Base-by-base conservation (phyloP, 768 basidiomycete genomes). In the Lentinula guzmanii region DNA sequence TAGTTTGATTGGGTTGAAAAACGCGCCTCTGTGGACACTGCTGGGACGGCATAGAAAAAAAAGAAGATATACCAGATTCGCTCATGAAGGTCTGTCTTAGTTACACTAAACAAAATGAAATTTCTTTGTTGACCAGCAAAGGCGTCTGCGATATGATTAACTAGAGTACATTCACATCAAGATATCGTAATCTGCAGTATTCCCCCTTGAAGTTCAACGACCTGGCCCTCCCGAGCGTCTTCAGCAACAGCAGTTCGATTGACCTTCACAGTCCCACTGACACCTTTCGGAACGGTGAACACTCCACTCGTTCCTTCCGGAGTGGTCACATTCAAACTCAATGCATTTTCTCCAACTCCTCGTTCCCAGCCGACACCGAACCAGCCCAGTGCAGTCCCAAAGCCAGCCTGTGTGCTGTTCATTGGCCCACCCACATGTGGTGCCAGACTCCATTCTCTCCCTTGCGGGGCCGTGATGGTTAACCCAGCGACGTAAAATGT, bases 401-500 rank as follows among this genome's bases (percentile, higher is more conserved):
- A 85, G 0, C 82, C 82, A 0, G 83, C 84, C 65, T 85, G 72
- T 0, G 77, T 82, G 1, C 62, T 62, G 2, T 73, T 65, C 0
- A 82, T 68, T 8, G 76, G 75, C 3, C 75, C 76, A 10, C 69
- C 69, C 7, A 78, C 66, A 60, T 81, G 80, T 0, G 84, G 83
- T 13, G 75, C 75, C 18, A 86, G 60, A 0, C 66, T 63, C 83
- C 83, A 86, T 0, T 74, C 75, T n/a, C 63, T 54, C 2, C 84
- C 84, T 64, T 79, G 74, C 0, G 78, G 76, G 5, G 78, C 69
- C 0, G 79, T 81, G 24, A 85, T 72, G 13, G 72, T 75, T 10
- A 86, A 70, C n/a, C 84, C 84, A 11, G 83, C 74, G 34, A 85
- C 75, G 66, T 83, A 84, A 70, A 80, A 81, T 2, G 83, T 83